Percentiles rank a stretch among this genome's conserved stretches.
Evolutionary conservation across 306 rosid species (phyloP).

Genomic region (Vicia sativa): DNA sequence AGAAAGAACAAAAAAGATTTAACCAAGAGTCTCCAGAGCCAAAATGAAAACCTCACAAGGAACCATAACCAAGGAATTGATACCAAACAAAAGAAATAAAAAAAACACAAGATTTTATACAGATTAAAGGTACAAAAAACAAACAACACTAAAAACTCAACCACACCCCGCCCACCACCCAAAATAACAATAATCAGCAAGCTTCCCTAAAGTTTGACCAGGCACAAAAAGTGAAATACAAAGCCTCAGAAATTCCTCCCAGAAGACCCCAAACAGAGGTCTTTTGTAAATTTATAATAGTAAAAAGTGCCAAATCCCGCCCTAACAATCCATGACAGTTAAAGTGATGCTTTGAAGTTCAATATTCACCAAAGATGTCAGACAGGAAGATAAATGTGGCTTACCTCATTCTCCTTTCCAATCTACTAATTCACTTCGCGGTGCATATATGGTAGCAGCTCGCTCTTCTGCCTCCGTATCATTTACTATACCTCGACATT

Average conservation of each 20-base stretch:
- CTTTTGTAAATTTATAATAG: slow-evolving; percentile 12
- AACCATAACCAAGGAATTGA: not conserved
- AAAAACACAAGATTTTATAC: not conserved
- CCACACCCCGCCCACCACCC: not conserved
- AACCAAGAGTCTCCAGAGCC: not conserved
- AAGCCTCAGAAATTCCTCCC: slow-evolving; percentile 15
- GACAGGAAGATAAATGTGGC: slow-evolving; percentile 24
- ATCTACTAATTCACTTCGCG: slow-evolving; percentile 74
- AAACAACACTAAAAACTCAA: slow-evolving; percentile 6
- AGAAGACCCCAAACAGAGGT: slow-evolving; percentile 6
- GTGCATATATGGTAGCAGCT: slow-evolving; percentile 66
- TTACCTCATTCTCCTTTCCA: slow-evolving; percentile 89
- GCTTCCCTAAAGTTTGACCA: slow-evolving; percentile 25
- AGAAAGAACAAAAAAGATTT: not conserved
- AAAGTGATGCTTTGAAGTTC: slow-evolving; percentile 1
- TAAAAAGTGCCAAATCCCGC: slow-evolving; percentile 6
- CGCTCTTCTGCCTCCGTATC: slow-evolving; percentile 95
- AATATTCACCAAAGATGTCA: slow-evolving; percentile 20
- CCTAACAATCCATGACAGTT: slow-evolving; percentile 17
- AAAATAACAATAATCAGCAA: not conserved
- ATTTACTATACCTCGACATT: slow-evolving; percentile 94
- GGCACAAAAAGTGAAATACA: not conserved
- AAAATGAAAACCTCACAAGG: slow-evolving; percentile 3
- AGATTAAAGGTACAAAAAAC: not conserved
- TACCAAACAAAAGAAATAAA: not conserved